A percentile compares a stretch with the other conserved stretches of the same genome.
phyloP scores from a whole-genome alignment of 2,329 filamentous ascomycete species.

The Colletotrichum sp. region DNA sequence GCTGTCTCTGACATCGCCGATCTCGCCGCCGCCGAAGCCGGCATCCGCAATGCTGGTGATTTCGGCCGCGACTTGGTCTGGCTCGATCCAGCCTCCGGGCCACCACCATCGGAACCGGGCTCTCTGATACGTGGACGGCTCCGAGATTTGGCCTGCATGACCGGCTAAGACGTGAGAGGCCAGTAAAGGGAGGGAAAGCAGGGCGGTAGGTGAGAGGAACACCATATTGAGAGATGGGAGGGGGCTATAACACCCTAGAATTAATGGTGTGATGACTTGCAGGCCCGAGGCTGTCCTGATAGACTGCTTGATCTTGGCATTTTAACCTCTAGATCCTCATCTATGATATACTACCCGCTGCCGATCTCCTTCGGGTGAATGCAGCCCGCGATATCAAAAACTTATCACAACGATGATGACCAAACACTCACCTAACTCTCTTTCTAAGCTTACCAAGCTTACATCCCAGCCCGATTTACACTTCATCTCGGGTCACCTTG shows the following conservation, averaged over 20 bases:
- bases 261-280: neutral
- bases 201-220: neutral
- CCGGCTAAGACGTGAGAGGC: neutral
- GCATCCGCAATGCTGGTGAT: neutral
- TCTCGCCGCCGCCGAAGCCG: neutral
- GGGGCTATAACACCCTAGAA: neutral
- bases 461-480: neutral
- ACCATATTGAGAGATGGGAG: neutral
- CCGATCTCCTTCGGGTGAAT: neutral
- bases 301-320: neutral
- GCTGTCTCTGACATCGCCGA: neutral
- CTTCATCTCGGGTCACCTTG: neutral
- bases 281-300: neutral
- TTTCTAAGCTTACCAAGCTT: neutral
- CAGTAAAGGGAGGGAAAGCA: neutral
- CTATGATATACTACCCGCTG: neutral
- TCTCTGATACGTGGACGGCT: neutral
- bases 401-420: rapidly evolving
- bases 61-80: neutral
- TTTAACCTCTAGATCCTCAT: neutral
- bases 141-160: neutral
- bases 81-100: neutral
- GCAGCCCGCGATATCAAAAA: neutral
- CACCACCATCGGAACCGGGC: neutral
- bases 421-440: neutral